Conservation (phyloP, 1,284 basidiomycete genomes). For the Neonothopanus nambi region DNA sequence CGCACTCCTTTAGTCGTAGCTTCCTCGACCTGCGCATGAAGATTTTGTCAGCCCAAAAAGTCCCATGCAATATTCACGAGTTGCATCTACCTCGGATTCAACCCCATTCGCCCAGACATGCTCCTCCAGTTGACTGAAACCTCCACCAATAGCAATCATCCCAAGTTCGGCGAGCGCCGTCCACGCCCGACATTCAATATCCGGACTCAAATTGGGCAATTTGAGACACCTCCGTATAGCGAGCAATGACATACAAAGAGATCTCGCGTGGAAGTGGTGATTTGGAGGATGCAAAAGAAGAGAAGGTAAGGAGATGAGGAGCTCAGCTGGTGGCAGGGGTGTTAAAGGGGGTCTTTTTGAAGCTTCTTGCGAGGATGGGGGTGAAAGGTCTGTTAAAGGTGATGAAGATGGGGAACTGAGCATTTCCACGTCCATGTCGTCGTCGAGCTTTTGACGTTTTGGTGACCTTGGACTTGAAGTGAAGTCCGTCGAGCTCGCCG, state of each 20-base stretch:
- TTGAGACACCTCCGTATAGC: slow-evolving; percentile 56
- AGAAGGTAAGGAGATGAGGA: slow-evolving; percentile 61
- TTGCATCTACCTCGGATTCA: slow-evolving; percentile 50
- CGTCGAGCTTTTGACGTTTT: background rate
- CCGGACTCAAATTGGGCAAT: slow-evolving; percentile 50
- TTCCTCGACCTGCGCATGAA: slow-evolving; percentile 43
- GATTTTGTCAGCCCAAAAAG: background rate
- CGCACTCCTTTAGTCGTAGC: slow-evolving; percentile 51
- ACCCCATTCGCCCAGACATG: slow-evolving; percentile 47
- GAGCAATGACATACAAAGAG: slow-evolving; percentile 54
- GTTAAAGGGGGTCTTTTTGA: background rate
- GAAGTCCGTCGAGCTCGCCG: background rate
- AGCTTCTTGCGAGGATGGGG: background rate
- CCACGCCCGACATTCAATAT: slow-evolving; percentile 69
- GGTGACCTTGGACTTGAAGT: background rate
- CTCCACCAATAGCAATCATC: slow-evolving; percentile 52
- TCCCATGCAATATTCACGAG: too few species aligned
- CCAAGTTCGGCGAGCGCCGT: slow-evolving; percentile 66
- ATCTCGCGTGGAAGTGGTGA: slow-evolving; percentile 51
- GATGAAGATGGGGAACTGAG: background rate
- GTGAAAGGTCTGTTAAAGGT: background rate
- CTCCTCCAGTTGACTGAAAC: slow-evolving; percentile 37
- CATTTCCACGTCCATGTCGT: slow-evolving; percentile 10
- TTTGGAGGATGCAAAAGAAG: slow-evolving; percentile 63
- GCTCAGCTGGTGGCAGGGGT: slow-evolving; percentile 45